These are phyloP conservation scores for Eimeria maxima DNA, from an alignment of 169 alveolate species.

Conservation along the genomic window DNA sequence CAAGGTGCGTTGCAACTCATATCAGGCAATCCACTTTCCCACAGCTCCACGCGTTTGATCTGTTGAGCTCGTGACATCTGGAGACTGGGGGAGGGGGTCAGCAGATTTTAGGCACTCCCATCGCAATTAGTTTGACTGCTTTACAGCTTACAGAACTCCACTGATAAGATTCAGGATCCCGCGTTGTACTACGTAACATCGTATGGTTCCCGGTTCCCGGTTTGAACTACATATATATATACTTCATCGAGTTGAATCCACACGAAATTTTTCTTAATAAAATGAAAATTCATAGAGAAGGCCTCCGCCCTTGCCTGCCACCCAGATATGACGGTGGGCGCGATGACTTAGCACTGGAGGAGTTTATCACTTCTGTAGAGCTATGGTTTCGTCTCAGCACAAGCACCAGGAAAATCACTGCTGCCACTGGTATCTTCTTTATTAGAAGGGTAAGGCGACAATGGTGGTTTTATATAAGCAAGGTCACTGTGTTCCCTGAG, in stretches of 20 bases:
- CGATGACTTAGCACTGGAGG: background rate
- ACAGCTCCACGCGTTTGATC: background rate
- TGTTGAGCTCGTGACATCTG: background rate
- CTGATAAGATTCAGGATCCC: background rate
- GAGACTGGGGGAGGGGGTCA: background rate
- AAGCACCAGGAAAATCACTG: background rate
- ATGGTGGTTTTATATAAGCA: background rate
- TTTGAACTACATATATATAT: no score
- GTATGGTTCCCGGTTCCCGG: no score
- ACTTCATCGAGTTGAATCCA: background rate
- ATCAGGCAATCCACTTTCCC: background rate
- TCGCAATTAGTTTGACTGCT: background rate
- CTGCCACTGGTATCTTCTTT: background rate
- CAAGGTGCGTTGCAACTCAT: background rate
- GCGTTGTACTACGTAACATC: background rate
- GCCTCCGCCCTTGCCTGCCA: background rate
- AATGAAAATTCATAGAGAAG: background rate
- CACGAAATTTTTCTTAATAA: no score
- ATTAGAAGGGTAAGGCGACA: background rate
- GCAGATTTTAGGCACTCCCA: background rate
- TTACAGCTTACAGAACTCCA: background rate
- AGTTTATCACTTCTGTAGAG: background rate
- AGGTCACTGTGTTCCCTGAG: background rate
- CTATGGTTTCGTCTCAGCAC: background rate
- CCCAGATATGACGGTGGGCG: background rate